These are phyloP conservation scores for Yamadazyma laniorum DNA, from an alignment of 805 yeast genomes.

Conservation along the genomic window DNA sequence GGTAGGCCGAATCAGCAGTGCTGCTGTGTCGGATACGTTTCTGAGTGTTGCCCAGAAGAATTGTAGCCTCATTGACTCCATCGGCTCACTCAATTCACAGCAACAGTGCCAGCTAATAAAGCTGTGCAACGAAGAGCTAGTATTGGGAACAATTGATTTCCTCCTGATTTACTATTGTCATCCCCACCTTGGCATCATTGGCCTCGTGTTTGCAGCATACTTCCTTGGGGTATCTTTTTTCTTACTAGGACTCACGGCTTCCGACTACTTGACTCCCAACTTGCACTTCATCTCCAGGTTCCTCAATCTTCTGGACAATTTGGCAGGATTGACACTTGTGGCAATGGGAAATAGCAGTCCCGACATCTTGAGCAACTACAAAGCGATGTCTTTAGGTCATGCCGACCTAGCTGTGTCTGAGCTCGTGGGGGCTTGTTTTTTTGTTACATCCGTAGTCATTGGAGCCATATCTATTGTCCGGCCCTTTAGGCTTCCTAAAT, in stretches of 20 bases:
- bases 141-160: constrained; percentile 39
- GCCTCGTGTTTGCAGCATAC: constrained; percentile 18
- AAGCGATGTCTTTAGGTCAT: constrained; percentile 72
- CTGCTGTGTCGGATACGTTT: no score
- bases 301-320: constrained; percentile 65
- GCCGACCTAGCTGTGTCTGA: constrained; percentile 85
- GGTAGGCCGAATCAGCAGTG: no score
- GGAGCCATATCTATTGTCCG: constrained; percentile 72
- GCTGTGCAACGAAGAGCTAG: constrained; percentile 19
- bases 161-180: constrained; percentile 24
- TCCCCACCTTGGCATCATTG: background rate
- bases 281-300: constrained; percentile 61
- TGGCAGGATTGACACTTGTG: constrained; percentile 82
- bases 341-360: constrained; percentile 95
- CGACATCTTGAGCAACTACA: constrained; percentile 80
- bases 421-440: constrained; percentile 85
- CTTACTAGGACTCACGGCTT: constrained; percentile 74
- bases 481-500: constrained; percentile 57
- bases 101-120: constrained; percentile 39
- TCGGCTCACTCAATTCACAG: background rate
- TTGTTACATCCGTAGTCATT: constrained; percentile 73
- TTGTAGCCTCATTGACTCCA: background rate
- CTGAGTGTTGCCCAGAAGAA: no score
- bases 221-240: constrained; percentile 42
- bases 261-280: constrained; percentile 80